phyloP scores from a whole-genome alignment of 192 early-diverging fungal species.

The Rhizophagus prolifer region DNA sequence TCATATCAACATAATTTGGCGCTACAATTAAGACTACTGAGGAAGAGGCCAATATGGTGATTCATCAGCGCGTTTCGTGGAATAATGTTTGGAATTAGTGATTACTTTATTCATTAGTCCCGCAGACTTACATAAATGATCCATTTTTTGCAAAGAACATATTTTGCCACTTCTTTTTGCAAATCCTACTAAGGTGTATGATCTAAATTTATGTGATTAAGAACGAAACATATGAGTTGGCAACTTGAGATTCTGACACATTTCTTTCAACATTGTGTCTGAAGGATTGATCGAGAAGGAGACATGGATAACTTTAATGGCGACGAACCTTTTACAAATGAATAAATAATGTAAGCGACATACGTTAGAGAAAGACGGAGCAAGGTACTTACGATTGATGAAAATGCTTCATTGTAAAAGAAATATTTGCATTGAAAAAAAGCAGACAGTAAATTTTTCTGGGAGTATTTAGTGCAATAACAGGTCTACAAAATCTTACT shows the following conservation, averaged over 20 bases:
- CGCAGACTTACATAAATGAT: background rate
- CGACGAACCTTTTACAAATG: background rate
- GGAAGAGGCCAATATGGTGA: no score
- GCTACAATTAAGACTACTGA: no score
- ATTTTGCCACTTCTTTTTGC: constrained; percentile 3
- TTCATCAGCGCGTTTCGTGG: background rate
- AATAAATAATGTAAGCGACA: background rate
- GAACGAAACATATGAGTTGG: constrained; percentile 19
- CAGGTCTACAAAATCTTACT: no score
- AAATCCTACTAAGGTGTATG: constrained; percentile 1
- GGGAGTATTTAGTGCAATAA: no score
- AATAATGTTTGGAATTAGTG: constrained; percentile 17
- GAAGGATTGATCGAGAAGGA: constrained; percentile 1
- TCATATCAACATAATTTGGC: constrained; percentile 8
- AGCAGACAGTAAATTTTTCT: no score
- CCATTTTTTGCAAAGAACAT: constrained; percentile 10
- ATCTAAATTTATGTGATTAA: constrained; percentile 24
- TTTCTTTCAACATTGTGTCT: constrained; percentile 8
- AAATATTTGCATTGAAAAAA: background rate
- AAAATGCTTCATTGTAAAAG: background rate
- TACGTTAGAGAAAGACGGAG: background rate
- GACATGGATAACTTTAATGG: no score
- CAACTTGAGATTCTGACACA: constrained; percentile 21
- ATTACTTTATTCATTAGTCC: background rate
- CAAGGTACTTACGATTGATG: constrained; percentile 1